These are phyloP conservation scores for Zopfochytrium polystomum DNA, from an alignment of 371 early-diverging fungal species.

Conservation along the genomic window DNA sequence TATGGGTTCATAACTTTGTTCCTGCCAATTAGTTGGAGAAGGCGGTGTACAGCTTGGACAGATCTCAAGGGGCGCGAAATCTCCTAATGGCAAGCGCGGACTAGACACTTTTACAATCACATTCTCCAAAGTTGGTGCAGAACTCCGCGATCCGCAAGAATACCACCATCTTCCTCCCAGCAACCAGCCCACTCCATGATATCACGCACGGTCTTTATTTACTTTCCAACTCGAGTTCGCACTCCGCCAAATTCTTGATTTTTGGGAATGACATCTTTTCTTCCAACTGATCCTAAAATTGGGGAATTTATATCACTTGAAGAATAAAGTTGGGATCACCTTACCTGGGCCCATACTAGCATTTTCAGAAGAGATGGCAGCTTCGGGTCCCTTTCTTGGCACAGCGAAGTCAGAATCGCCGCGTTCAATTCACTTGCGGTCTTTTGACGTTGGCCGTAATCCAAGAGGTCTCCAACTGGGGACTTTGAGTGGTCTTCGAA, in stretches of 20 bases:
- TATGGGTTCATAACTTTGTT: too few species aligned
- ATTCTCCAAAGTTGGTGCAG: too few species aligned
- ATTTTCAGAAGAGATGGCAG: constrained; percentile 84
- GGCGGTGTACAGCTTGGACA: too few species aligned
- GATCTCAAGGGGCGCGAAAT: too few species aligned
- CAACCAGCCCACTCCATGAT: too few species aligned
- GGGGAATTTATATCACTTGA: not conserved
- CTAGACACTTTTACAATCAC: too few species aligned
- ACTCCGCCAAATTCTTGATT: constrained; percentile 78
- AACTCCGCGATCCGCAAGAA: too few species aligned
- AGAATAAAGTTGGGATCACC: not conserved
- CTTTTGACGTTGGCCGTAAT: constrained; percentile 84
- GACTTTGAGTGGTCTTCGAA: constrained; percentile 67
- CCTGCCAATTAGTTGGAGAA: too few species aligned
- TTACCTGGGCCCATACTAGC: constrained; percentile 85
- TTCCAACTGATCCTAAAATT: constrained; percentile 51
- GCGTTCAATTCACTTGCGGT: constrained; percentile 92
- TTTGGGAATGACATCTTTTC: constrained; percentile 77
- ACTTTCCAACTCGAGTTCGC: constrained; percentile 59
- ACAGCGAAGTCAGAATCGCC: constrained; percentile 83
- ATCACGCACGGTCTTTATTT: too few species aligned
- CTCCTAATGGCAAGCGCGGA: too few species aligned
- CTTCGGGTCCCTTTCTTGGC: constrained; percentile 90
- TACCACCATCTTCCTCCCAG: too few species aligned
- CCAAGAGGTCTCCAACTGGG: constrained; percentile 81